Base-by-base conservation (phyloP, 2,329 filamentous ascomycete species). In the Trichoderma brevicompactum region DNA sequence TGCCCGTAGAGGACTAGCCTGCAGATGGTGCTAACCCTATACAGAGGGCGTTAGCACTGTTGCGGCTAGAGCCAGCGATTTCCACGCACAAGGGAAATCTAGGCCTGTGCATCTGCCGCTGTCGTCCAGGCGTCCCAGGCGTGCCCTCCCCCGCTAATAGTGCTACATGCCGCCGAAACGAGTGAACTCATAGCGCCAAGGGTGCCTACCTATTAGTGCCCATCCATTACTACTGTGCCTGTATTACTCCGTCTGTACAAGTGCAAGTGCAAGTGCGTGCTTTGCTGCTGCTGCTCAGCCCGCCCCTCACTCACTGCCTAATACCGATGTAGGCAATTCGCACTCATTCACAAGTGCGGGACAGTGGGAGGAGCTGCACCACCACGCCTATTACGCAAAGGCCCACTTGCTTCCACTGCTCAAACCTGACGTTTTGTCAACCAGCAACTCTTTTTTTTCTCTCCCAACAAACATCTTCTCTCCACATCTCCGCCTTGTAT, bases 381-480 rank as follows among this genome's bases (percentile, higher is more conserved):
- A 64, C 61, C 54, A 54, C 65, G 53, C 70, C 74, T 72, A 77
- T 78, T 78, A 78, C 76, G 75, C 76, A 78, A 73, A 76, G 76
- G 72, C 75, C 76, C 76, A 77, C 76, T 66, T 63, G 34, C 65
- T 69, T 75, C 70, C 72, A 71, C 69, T 69, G 72, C 67, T 72
- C 72, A 72, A 28, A 75, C 73, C 74, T 77, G 74, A 76, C 72
- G 71, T 76, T 75, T 76, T 75, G 74, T 70, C 74, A 72, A 70
- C 70, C 71, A 67, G 64, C 65, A 65, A 55, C 67, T 61, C 36
- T n/a, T 54, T 62, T 65, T 64, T 68, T 66, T 64, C 38, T 65
- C 66, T 70, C 69, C 66, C 67, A 67, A 68, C 67, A 64, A 64
- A 52, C 52, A 46, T 60, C 46, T 23, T 64, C 62, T 65, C 65